Evolutionary conservation across 345 rosid species (phyloP), one percentile per base, ranked within the genome.

Genomic region (Corymbia maculata): DNA sequence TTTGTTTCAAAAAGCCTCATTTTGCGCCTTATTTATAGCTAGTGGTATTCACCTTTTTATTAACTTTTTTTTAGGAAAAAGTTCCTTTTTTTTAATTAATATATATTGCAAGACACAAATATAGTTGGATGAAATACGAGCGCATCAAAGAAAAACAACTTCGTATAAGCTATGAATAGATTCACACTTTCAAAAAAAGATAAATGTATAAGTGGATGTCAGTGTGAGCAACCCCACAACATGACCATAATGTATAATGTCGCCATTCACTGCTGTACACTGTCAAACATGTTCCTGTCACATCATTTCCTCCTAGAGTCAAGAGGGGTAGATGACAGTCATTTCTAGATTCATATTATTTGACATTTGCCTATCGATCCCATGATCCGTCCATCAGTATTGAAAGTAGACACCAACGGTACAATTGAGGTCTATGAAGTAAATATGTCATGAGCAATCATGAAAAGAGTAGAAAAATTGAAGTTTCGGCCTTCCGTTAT

Each of bases 161-260:
- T 28, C 1, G 28, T 0, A n/a, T 64, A 28, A n/a, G 12, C n/a
- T 64, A 13, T 28, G 14, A 64, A 6, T 1, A 13, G 0, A 13
- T 64, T n/a, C 9, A 64, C 0, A 9, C 19, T n/a, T 13, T 64
- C 36, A 6, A 64, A 64, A 36, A 64, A 6, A 28, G 36, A 64
- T 64, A 0, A 13, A 64, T 28, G 36, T 64, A n/a, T 17, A n/a
- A 6, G 6, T 17, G 8, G n/a, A 64, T n/a, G 2, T 9, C 15
- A 17, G 70, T 15, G 5, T n/a, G 17, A 64, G 36, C 36, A 64
- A 64, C 17, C 15, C 9, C 36, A 0, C 0, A n/a, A 8, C 13
- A 16, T 13, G 2, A 64, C 75, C 17, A 14, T 17, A 16, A 7
- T n/a, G 36, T 64, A 6, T n/a, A 64, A 2, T 3, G 15, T n/a